phyloP scores from a whole-genome alignment of 1,284 basidiomycete genomes.

The Microbotryum lychnidis-dioicae region DNA sequence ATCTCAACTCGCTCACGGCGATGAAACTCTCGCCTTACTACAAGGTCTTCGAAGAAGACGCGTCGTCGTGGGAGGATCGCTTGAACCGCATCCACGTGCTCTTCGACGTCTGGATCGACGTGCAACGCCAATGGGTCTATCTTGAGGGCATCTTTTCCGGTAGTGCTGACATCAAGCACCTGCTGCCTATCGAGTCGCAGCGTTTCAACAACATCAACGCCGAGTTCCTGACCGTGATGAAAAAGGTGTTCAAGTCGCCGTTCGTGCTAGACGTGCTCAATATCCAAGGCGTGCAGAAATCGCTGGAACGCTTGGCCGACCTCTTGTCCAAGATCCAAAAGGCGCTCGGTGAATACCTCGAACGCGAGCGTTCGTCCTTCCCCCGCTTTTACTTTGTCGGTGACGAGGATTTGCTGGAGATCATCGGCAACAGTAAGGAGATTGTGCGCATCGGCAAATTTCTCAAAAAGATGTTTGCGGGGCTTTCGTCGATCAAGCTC shows the following conservation, averaged over 20 bases:
- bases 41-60: slow-evolving; percentile 54
- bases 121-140: slow-evolving; percentile 99
- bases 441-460: slow-evolving; percentile 96
- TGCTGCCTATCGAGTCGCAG: slow-evolving; percentile 91
- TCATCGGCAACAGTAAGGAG: slow-evolving; percentile 99
- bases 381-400: slow-evolving; percentile 99
- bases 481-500: slow-evolving; percentile 80
- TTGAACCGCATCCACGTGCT: slow-evolving; percentile 89
- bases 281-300: slow-evolving; percentile 92
- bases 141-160: slow-evolving; percentile 99
- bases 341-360: slow-evolving; percentile 96
- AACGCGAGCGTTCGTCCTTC: slow-evolving; percentile 93
- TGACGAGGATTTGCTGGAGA: slow-evolving; percentile 96
- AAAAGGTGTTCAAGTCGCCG: slow-evolving; percentile 98
- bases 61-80: slow-evolving; percentile 49
- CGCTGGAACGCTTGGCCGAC: slow-evolving; percentile 90
- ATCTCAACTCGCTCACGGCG: slow-evolving; percentile 86
- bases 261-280: slow-evolving; percentile 96
- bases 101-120: slow-evolving; percentile 99
- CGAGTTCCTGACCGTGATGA: slow-evolving; percentile 97
- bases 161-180: slow-evolving; percentile 95
- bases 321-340: slow-evolving; percentile 98
- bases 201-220: slow-evolving; percentile 98
- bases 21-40: slow-evolving; percentile 98
- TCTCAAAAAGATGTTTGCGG: slow-evolving; percentile 99